Percentiles rank a stretch among this genome's conserved stretches.
Conservation (phyloP, 202 grass and related monocot genomes). For the Saccharum hybrid region DNA sequence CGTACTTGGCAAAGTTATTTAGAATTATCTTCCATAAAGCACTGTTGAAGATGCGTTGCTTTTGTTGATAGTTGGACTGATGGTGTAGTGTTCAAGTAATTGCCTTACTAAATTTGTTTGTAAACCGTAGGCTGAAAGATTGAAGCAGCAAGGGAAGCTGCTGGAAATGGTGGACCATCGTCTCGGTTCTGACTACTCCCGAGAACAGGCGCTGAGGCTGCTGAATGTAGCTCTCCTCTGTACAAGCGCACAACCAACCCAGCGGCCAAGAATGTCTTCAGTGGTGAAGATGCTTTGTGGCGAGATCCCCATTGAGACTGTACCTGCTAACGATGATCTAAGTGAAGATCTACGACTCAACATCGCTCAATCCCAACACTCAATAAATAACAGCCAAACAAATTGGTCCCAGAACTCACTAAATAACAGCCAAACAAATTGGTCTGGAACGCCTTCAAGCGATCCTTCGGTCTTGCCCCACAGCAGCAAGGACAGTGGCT, state of each 20-base stretch:
- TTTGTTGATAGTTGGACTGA: slow-evolving; percentile 17
- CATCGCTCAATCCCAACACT: slow-evolving; percentile 31
- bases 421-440: slow-evolving; percentile 45
- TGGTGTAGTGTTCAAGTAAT: slow-evolving; percentile 1
- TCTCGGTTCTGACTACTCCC: slow-evolving; percentile 69
- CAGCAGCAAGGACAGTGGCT: slow-evolving; percentile 48
- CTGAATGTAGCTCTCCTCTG: slow-evolving; percentile 69
- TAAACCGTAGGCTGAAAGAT: slow-evolving; percentile 57
- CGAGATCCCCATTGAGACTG: slow-evolving; percentile 52
- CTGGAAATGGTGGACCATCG: slow-evolving; percentile 69
- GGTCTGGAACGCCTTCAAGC: slow-evolving; percentile 41
- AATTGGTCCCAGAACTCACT: slow-evolving; percentile 46
- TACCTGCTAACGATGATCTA: slow-evolving; percentile 46
- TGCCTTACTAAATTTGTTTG: slow-evolving; percentile 23
- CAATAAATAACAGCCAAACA: slow-evolving; percentile 37
- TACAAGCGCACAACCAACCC: slow-evolving; percentile 63
- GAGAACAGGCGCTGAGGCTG: slow-evolving; percentile 64
- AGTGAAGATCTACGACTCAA: slow-evolving; percentile 43
- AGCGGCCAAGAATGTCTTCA: slow-evolving; percentile 73
- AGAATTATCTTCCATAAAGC: slow-evolving; percentile 17
- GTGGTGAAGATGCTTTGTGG: slow-evolving; percentile 78
- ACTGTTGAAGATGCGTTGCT: not conserved
- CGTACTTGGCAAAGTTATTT: not conserved
- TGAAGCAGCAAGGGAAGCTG: slow-evolving; percentile 69
- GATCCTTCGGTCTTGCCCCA: slow-evolving; percentile 47